These are phyloP conservation scores for Yamadazyma philogaea DNA, from an alignment of 805 yeast genomes.

Conservation along the genomic window DNA sequence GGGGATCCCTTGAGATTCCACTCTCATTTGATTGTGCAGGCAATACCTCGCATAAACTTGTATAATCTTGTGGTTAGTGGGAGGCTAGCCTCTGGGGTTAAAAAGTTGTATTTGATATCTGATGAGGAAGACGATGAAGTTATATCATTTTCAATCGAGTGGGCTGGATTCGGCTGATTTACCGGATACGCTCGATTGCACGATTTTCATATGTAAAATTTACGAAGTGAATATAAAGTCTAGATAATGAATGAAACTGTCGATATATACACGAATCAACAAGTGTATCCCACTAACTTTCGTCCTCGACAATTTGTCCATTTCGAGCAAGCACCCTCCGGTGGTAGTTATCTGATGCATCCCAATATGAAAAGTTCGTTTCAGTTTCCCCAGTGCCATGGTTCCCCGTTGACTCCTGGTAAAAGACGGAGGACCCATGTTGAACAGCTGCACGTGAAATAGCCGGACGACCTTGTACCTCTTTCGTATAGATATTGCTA, in stretches of 20 bases:
- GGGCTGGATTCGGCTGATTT: slow-evolving; percentile 93
- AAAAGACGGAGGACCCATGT: slow-evolving; percentile 29
- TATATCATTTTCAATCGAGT: slow-evolving; percentile 66
- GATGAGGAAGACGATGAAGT: slow-evolving; percentile 14
- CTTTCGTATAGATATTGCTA: slow-evolving; percentile 16
- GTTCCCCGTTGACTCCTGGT: slow-evolving; percentile 25
- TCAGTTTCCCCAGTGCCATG: slow-evolving; percentile 29
- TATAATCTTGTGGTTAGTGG: slow-evolving; percentile 75
- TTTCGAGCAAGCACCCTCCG: slow-evolving; percentile 34
- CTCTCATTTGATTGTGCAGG: slow-evolving; percentile 72
- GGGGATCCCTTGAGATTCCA: slow-evolving; percentile 93
- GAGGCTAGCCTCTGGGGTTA: slow-evolving; percentile 86
- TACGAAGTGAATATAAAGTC: too few species aligned
- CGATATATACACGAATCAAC: too few species aligned
- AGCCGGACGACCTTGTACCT: slow-evolving; percentile 17
- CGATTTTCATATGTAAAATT: too few species aligned
- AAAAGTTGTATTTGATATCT: slow-evolving; percentile 71
- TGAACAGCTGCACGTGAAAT: slow-evolving; percentile 17
- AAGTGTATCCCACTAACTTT: too few species aligned
- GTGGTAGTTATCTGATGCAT: slow-evolving; percentile 16
- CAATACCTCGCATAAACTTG: slow-evolving; percentile 31
- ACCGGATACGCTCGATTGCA: too few species aligned
- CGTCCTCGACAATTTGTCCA: slow-evolving; percentile 15
- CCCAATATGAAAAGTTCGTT: slow-evolving; percentile 23
- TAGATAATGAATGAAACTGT: too few species aligned